A percentile compares a stretch with the other conserved stretches of the same genome.
These are phyloP conservation scores for Trichaptum fuscoviolaceum DNA, from an alignment of 768 basidiomycete species.

Conservation along the genomic window DNA sequence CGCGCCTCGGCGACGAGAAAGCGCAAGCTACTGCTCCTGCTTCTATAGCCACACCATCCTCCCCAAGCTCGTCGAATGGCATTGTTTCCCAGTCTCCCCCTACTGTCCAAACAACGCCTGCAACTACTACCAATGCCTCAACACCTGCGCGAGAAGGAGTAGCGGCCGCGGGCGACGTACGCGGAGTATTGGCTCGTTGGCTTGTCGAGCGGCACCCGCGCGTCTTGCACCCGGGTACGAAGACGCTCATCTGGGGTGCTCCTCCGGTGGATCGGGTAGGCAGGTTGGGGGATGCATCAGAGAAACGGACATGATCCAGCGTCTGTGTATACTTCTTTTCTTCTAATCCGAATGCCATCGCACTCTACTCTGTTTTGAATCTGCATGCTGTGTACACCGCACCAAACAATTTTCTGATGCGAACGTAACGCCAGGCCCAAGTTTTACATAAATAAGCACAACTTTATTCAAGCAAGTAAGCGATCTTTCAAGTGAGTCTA, in stretches of 20 bases:
- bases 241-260: conserved; percentile 69
- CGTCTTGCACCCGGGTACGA: conserved; percentile 53
- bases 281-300: conserved; percentile 29
- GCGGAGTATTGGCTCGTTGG: conserved; percentile 40
- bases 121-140: conserved; percentile 4
- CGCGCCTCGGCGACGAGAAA: conserved; percentile 22
- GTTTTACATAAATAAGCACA: background rate
- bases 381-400: background rate
- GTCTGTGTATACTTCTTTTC: background rate
- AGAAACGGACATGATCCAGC: background rate
- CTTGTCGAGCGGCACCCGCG: conserved; percentile 39
- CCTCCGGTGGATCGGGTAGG: conserved; percentile 63
- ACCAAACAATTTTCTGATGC: background rate
- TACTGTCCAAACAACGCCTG: background rate
- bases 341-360: background rate
- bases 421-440: background rate
- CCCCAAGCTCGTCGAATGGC: background rate
- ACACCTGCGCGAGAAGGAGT: conserved; percentile 6
- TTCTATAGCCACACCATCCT: no score
- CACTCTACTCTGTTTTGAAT: background rate
- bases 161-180: conserved; percentile 14
- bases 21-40: conserved; percentile 12
- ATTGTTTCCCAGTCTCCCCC: conserved; percentile 9
- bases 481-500: background rate
- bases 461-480: background rate